phyloP scores from a whole-genome alignment of 495 filamentous ascomycete genomes.

The Terfezia boudieri region DNA sequence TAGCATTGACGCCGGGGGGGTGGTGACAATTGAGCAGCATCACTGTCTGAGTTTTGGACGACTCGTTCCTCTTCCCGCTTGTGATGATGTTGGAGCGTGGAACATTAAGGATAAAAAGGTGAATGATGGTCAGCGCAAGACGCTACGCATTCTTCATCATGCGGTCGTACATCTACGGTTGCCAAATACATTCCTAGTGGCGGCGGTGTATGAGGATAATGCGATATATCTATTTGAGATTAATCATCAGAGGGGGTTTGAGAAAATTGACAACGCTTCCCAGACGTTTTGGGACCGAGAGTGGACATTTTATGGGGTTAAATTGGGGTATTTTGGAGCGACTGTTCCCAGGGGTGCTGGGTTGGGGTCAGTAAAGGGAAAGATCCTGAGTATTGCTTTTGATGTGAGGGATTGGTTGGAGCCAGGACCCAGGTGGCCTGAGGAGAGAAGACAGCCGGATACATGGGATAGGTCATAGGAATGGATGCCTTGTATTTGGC shows the following conservation, averaged over 20 bases:
- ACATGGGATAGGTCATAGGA: no score
- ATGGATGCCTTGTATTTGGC: background rate
- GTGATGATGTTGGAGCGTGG: background rate
- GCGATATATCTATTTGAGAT: background rate
- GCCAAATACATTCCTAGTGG: background rate
- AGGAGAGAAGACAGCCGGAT: no score
- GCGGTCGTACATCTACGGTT: background rate
- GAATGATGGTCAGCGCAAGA: background rate
- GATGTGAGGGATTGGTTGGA: background rate
- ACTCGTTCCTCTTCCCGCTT: background rate
- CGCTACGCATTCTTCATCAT: background rate
- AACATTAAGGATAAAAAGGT: background rate
- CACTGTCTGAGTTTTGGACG: background rate
- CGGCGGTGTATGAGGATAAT: background rate
- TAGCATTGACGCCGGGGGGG: no score
- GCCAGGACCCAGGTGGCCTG: background rate
- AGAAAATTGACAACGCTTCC: background rate
- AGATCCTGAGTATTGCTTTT: background rate
- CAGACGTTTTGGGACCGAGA: background rate
- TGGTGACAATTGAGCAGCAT: no score
- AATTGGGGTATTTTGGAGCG: background rate
- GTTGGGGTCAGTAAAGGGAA: background rate
- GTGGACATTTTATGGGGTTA: background rate
- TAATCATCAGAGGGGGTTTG: background rate
- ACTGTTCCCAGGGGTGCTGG: background rate